Evolutionary conservation across 257 asterid species (phyloP).

Genomic region (Penstemon barbatus): DNA sequence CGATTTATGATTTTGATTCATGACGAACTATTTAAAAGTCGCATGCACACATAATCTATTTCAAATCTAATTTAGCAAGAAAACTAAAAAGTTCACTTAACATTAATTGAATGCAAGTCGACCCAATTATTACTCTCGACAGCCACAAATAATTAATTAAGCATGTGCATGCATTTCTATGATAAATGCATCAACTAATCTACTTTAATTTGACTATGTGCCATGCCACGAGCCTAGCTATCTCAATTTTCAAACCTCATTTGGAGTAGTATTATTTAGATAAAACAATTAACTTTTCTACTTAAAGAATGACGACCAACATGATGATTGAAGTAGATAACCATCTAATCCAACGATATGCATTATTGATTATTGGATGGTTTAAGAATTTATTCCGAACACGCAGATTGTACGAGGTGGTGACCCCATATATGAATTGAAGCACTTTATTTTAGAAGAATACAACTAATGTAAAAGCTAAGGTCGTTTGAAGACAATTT

Average conservation of each 20-base stretch:
- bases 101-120: constrained; percentile 4
- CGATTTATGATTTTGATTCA: background rate
- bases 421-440: constrained; percentile 18
- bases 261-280: background rate
- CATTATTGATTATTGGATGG: constrained; percentile 16
- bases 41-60: background rate
- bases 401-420: background rate
- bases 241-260: constrained; percentile 5
- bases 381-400: background rate
- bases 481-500: constrained; percentile 28
- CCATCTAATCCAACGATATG: constrained; percentile 31
- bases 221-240: background rate
- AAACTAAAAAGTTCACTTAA: background rate
- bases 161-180: background rate
- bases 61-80: background rate
- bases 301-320: constrained; percentile 7
- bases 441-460: constrained; percentile 4
- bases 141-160: background rate
- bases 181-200: background rate
- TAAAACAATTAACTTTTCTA: background rate
- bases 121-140: constrained; percentile 5
- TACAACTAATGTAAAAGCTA: background rate
- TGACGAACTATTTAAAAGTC: background rate
- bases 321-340: constrained; percentile 26
- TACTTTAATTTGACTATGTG: background rate